Evolutionary conservation across 208 protist species (phyloP).

Genomic region (Tritrichomonas musculus): DNA sequence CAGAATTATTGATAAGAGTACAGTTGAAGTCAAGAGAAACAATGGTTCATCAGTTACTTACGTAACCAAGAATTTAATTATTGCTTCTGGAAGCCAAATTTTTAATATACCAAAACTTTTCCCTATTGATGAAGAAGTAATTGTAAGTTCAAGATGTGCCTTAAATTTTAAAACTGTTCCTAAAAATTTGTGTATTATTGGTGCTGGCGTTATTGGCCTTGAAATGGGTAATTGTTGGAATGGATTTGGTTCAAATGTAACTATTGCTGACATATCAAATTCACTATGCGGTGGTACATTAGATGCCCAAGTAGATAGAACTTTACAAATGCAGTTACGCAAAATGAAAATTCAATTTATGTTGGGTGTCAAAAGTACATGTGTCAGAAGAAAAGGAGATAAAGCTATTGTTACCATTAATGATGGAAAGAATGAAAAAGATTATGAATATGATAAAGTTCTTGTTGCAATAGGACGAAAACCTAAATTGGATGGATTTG

Average conservation of each 20-base stretch:
- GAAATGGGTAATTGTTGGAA: constrained; percentile 88
- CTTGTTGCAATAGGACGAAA: constrained; percentile 88
- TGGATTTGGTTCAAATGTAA: constrained; percentile 83
- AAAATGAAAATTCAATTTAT: constrained; percentile 27
- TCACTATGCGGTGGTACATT: constrained; percentile 41
- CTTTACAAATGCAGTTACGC: constrained; percentile 44
- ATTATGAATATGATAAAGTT: constrained; percentile 73
- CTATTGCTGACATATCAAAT: constrained; percentile 90
- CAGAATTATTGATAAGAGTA: constrained; percentile 57
- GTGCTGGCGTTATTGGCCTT: constrained; percentile 90
- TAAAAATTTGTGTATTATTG: constrained; percentile 92
- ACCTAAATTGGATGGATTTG: constrained; percentile 81
- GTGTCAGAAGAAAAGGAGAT: constrained; percentile 52
- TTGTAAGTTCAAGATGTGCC: constrained; percentile 94
- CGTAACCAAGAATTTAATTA: constrained; percentile 86
- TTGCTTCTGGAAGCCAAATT: constrained; percentile 94
- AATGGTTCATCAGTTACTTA: constrained; percentile 71
- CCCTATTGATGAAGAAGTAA: constrained; percentile 84
- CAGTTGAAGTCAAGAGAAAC: constrained; percentile 49
- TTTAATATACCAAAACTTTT: constrained; percentile 73
- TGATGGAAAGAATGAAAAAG: constrained; percentile 62
- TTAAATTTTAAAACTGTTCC: constrained; percentile 81
- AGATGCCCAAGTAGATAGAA: constrained; percentile 54
- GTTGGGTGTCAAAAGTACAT: constrained; percentile 41
- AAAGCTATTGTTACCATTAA: constrained; percentile 69